Base-by-base conservation (phyloP, 768 basidiomycete species). In the Amanita phalloides region DNA sequence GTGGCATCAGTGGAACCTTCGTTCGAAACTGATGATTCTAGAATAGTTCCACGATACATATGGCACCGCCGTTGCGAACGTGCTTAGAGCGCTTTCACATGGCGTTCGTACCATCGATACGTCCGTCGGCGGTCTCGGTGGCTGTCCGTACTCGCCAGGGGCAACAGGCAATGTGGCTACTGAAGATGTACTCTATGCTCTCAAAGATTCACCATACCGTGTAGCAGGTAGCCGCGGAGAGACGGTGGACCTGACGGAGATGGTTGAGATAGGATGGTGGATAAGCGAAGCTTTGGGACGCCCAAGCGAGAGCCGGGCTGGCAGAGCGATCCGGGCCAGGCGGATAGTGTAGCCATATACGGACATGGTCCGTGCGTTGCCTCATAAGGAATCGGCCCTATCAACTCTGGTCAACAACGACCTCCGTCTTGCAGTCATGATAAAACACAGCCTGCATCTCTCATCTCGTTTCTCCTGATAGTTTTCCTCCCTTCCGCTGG, bases 91-190 rank as follows among this genome's bases (percentile, higher is more conserved):
- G 3, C 76, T 91, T 10, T 70, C 77, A 9, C 68, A 82, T 46
- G 94, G 93, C 13, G 68, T 97, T 10, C 76, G 82, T 9, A 88
- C 90, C 2, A 77, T 98, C 39, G 94, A 88, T 61, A 73, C 87
- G 1, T 83, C 86, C 0, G 81, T 96, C 14, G 91, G 85, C 14
- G 93, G 94, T 0, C 80, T 97, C 1, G 94, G 95, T 3, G 92
- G 94, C 14, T 97, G 95, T 61, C 94, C 94, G 2, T 98, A 90
- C 66, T 92, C 94, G 1, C 95, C 94, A 2, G 93, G 93, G 4
- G 93, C 94, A 11, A 93, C 91, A 0, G 94, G 95, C 13, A 96
- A 96, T 58, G 89, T 96, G 14, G 84, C 91, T 0, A 97, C 95
- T 0, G 94, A 98, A 58, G 89, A 95, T 57, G 79, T 95, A 0